phyloP scores from a whole-genome alignment of 2,329 filamentous ascomycete species.

The Paramyrothecium sp. region DNA sequence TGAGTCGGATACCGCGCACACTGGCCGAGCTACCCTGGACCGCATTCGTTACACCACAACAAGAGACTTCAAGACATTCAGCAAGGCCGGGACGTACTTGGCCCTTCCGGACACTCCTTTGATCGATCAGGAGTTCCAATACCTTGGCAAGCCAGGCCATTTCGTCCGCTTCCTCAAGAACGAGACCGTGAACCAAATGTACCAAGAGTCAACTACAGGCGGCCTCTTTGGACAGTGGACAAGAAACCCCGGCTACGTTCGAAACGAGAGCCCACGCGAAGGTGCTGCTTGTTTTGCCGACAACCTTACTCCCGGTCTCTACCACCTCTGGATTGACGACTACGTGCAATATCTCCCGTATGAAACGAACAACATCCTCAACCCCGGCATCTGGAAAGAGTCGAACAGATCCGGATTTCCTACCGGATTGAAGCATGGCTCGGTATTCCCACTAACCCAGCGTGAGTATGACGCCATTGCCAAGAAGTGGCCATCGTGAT shows the following conservation, averaged over 20 bases:
- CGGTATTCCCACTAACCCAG: constrained; percentile 41
- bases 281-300: constrained; percentile 37
- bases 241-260: constrained; percentile 32
- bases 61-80: constrained; percentile 48
- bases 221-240: constrained; percentile 50
- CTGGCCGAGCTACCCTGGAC: constrained; percentile 35
- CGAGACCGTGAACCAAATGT: constrained; percentile 46
- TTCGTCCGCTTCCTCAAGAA: constrained; percentile 52
- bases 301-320: constrained; percentile 28
- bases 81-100: constrained; percentile 40
- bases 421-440: constrained; percentile 44
- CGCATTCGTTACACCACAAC: constrained; percentile 50
- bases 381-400: constrained; percentile 31
- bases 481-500: constrained; percentile 7
- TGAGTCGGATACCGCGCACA: constrained; percentile 40
- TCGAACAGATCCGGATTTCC: constrained; percentile 37
- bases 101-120: constrained; percentile 36
- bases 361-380: constrained; percentile 35
- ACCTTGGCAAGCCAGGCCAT: constrained; percentile 33
- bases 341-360: constrained; percentile 44
- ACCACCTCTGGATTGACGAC: constrained; percentile 43
- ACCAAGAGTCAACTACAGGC: constrained; percentile 39
- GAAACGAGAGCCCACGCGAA: constrained; percentile 27
- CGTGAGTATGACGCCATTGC: constrained; percentile 34
- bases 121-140: constrained; percentile 49